Evolutionary conservation across 768 basidiomycete species (phyloP), one percentile per base, ranked within the genome.

Genomic region (Lepiota venenata): DNA sequence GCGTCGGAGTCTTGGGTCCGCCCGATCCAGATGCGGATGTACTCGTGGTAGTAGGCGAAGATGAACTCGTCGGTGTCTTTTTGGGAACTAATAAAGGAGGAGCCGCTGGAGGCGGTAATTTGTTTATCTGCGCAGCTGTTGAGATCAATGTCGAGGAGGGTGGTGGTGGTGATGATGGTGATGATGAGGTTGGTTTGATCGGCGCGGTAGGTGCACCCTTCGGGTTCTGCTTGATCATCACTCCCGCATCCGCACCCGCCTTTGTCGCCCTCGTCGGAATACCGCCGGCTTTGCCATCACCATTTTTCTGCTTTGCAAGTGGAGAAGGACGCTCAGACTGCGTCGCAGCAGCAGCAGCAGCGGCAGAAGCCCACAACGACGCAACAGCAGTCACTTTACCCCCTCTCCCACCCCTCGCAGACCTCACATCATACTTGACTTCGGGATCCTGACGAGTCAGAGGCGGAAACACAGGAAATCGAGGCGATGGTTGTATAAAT

Each of bases 381-480:
- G 87, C 82, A 1, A 90, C 87, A 3, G 88, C 74, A 2, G 87
- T 75, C 14, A 91, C 90, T 50, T 79, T 78, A 11, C 89, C 91
- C 2, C 91, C 90, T 40, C 78, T 72, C 2, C 91, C 90, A 3
- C 91, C 88, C 18, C 89, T 78, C 3, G 88, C 88, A 36, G 88
- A 91, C 11, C 85, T 82, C 21, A 89, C 67, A 61, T 91, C 83
- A 61, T 91, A 90, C 55, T 83, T 85, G 18, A 74, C 77, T 48
- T 83, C 85, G 0, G 79, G 72, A 56, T 83, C 79, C 2, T 60
- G 55, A 18, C 67, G 65, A 50, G 69, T 58, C 2, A 35, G 40
- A 20, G 61, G 56, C 16, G 73, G 68, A 52, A 74, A 70, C 0
- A 60, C 60, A 16, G 73, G 69, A 4, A 71, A 49, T 18, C 64